phyloP scores from a whole-genome alignment of 2,329 filamentous ascomycete genomes.

The Raffaelea albimanens region DNA sequence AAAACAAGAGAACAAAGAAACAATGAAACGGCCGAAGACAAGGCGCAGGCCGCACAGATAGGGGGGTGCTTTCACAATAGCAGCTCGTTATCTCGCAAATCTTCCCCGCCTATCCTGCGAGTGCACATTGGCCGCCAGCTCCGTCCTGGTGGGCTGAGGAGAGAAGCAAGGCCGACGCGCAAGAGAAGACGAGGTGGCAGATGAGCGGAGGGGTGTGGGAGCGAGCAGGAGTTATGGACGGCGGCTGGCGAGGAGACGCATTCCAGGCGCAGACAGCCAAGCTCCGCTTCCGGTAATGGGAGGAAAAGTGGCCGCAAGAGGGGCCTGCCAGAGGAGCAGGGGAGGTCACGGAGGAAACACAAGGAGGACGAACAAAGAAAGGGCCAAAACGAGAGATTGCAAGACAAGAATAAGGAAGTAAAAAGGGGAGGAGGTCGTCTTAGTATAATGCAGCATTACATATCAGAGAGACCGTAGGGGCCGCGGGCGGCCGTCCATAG shows the following conservation, averaged over 20 bases:
- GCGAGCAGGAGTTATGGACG: neutral
- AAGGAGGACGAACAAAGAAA: neutral
- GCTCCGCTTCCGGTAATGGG: neutral
- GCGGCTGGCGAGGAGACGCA: neutral
- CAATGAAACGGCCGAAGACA: no score
- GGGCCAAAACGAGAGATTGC: neutral
- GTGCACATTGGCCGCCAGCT: neutral
- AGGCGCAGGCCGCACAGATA: no score
- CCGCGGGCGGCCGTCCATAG: neutral
- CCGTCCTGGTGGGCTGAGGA: neutral
- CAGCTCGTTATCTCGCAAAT: no score
- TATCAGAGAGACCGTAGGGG: neutral
- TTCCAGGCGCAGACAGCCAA: neutral
- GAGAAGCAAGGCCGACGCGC: no score
- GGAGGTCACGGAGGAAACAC: neutral
- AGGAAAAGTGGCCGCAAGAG: neutral
- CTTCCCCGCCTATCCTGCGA: neutral
- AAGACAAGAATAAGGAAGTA: neutral
- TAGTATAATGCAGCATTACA: slow-evolving; percentile 1
- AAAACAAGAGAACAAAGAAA: neutral
- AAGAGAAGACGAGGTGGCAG: neutral
- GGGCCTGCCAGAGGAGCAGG: neutral
- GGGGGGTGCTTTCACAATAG: no score
- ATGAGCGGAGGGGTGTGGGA: neutral
- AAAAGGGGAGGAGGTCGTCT: neutral